phyloP scores from a whole-genome alignment of 2,329 filamentous ascomycete species.

The Chaetomiaceae sp. region DNA sequence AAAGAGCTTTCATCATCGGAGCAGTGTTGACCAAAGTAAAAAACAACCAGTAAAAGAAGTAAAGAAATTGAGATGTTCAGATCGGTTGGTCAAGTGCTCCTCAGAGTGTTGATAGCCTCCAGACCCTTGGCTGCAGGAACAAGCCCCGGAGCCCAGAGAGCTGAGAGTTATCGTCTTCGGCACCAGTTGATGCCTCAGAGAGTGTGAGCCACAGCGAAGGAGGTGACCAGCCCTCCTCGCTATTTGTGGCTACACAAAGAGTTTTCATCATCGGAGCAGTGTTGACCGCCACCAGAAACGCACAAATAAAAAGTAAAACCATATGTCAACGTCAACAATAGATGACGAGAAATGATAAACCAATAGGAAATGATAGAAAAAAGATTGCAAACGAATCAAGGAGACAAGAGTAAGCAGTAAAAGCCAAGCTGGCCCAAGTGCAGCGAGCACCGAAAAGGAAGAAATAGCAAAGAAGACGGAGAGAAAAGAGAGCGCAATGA shows the following conservation, averaged over 20 bases:
- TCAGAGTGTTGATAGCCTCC: background rate
- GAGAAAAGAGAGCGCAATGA: background rate
- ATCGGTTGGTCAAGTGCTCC: background rate
- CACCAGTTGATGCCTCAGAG: background rate
- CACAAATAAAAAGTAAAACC: background rate
- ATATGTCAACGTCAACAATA: too few relatives aligned
- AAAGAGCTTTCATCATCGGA: background rate
- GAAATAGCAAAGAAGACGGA: background rate
- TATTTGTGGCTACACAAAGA: background rate
- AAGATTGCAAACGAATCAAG: too few relatives aligned
- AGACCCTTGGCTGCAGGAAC: too few relatives aligned
- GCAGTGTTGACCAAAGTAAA: background rate
- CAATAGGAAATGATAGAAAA: too few relatives aligned
- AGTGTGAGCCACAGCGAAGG: background rate
- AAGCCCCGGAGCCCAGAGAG: background rate
- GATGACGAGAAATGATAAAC: too few relatives aligned
- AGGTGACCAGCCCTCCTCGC: background rate
- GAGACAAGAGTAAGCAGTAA: background rate
- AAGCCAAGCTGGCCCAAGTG: background rate
- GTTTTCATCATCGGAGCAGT: background rate
- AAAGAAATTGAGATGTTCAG: background rate
- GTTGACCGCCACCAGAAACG: too few relatives aligned
- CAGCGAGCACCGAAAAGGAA: too few relatives aligned
- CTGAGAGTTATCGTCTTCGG: background rate
- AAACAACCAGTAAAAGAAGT: background rate